Conservation (phyloP, 495 filamentous ascomycete species). For the Penicillium egyptiacum region DNA sequence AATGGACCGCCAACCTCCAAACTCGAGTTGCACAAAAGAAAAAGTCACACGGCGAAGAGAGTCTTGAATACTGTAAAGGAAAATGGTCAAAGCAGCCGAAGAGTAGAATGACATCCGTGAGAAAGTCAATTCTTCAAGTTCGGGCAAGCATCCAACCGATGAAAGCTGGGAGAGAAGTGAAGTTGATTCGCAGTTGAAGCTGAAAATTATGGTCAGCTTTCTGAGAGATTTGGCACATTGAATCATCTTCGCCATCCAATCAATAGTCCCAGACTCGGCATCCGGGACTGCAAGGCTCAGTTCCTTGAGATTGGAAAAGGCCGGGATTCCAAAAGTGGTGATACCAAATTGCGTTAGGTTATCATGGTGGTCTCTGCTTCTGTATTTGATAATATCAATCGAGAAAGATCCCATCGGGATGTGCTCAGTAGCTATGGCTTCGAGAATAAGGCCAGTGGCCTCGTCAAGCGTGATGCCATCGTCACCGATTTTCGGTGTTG, state of each 20-base stretch:
- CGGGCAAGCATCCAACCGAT: background rate
- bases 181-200: background rate
- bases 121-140: background rate
- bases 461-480: background rate
- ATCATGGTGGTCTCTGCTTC: background rate
- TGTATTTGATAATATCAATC: background rate
- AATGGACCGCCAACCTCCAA: background rate
- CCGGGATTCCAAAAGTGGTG: background rate
- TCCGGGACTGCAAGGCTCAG: background rate
- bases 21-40: background rate
- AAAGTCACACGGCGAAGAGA: background rate
- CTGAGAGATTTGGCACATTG: background rate
- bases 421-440: background rate
- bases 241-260: background rate
- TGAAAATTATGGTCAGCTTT: background rate
- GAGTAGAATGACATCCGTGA: background rate
- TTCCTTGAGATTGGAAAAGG: background rate
- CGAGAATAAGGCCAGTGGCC: background rate
- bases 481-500: background rate
- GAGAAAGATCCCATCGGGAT: background rate
- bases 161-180: background rate
- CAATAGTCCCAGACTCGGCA: background rate
- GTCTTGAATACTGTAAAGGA: background rate
- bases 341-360: background rate
- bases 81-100: background rate